phyloP scores from a whole-genome alignment of 1,139 yeast species.

The Saccharomycopsis crataegensis region DNA sequence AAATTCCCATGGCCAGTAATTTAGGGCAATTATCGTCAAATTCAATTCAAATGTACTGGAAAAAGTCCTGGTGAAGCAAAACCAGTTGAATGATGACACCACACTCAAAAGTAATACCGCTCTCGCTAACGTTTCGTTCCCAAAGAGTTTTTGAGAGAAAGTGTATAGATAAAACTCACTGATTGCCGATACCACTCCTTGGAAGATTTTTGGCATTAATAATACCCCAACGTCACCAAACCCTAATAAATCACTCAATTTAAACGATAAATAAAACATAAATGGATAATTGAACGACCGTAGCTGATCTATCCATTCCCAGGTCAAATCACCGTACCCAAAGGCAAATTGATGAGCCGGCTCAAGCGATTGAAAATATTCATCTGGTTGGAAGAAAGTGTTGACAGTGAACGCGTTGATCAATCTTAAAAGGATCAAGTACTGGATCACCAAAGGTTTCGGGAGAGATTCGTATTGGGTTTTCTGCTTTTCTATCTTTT shows the following conservation, averaged over 20 bases:
- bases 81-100: conserved; percentile 79
- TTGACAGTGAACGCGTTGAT: conserved; percentile 53
- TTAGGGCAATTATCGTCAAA: conserved; percentile 61
- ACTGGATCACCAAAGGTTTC: conserved; percentile 17
- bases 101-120: conserved; percentile 47
- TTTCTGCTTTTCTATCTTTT: background rate
- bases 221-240: conserved; percentile 33
- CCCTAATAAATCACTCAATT: conserved; percentile 25
- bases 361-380: conserved; percentile 86
- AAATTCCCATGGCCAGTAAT: conserved; percentile 63
- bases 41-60: conserved; percentile 77
- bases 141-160: conserved; percentile 35
- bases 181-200: conserved; percentile 61
- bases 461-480: conserved; percentile 9
- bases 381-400: conserved; percentile 95
- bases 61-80: conserved; percentile 72
- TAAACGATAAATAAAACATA: conserved; percentile 44
- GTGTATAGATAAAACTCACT: conserved; percentile 59
- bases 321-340: conserved; percentile 80
- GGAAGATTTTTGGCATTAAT: conserved; percentile 55
- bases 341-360: conserved; percentile 76
- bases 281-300: conserved; percentile 79
- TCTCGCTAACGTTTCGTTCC: conserved; percentile 37
- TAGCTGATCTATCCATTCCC: conserved; percentile 86
- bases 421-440: conserved; percentile 37